These are phyloP conservation scores for Sistotremastrum niveocremeum DNA, from an alignment of 768 basidiomycete genomes.

Conservation along the genomic window DNA sequence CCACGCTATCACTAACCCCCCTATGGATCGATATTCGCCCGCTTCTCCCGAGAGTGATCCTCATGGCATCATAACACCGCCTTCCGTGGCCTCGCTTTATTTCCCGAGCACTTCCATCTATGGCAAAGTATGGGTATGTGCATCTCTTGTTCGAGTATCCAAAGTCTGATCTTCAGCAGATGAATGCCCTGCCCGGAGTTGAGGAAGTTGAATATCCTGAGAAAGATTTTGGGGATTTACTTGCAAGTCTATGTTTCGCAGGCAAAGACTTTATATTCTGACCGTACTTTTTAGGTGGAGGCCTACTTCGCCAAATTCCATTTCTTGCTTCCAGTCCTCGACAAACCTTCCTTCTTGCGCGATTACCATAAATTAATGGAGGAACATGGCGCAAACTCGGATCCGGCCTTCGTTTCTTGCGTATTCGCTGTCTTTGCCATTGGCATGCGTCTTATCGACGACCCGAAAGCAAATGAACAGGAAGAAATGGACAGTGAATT, in stretches of 20 bases:
- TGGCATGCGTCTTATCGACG: slow-evolving; percentile 65
- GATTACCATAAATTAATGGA: slow-evolving; percentile 68
- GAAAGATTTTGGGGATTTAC: slow-evolving; percentile 73
- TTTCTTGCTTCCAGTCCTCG: slow-evolving; percentile 77
- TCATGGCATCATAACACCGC: slow-evolving; percentile 43
- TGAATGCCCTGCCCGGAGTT: slow-evolving; percentile 59
- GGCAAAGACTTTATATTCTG: slow-evolving; percentile 2
- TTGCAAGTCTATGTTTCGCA: slow-evolving; percentile 35
- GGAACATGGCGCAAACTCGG: slow-evolving; percentile 40
- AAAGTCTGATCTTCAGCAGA: too few species aligned
- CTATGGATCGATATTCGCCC: slow-evolving; percentile 64
- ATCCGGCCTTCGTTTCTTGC: slow-evolving; percentile 68
- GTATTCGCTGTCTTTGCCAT: slow-evolving; percentile 88
- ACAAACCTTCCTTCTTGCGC: slow-evolving; percentile 71
- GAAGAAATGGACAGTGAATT: slow-evolving; percentile 66
- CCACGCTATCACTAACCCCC: slow-evolving; percentile 58
- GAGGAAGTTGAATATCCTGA: slow-evolving; percentile 84
- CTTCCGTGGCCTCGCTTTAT: slow-evolving; percentile 73
- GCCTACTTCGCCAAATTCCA: slow-evolving; percentile 82
- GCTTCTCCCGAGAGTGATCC: slow-evolving; percentile 61
- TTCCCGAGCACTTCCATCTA: slow-evolving; percentile 83
- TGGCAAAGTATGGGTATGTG: slow-evolving; percentile 40
- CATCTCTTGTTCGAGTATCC: too few species aligned
- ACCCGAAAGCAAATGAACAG: slow-evolving; percentile 47
- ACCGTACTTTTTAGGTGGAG: slow-evolving; percentile 40